Percentiles rank a stretch among this genome's conserved stretches.
These are phyloP conservation scores for Phyllosticta citrichinensis DNA, from an alignment of 2,329 filamentous ascomycete species.

Conservation along the genomic window DNA sequence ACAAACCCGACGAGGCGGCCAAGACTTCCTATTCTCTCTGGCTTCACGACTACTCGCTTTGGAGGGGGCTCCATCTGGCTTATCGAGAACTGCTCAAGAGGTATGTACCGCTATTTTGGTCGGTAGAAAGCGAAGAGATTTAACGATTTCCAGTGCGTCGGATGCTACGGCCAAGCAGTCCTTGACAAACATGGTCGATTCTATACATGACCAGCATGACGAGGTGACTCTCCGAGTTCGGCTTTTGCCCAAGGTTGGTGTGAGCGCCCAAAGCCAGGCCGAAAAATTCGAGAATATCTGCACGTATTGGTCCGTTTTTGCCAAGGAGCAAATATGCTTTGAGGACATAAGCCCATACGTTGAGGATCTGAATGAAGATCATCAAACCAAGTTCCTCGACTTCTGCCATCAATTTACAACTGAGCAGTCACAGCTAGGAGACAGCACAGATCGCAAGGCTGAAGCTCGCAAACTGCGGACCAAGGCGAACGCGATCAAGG, in stretches of 20 bases:
- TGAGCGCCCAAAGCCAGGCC: neutral
- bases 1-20: neutral
- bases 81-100: constrained; percentile 1
- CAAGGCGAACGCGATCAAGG: constrained; percentile 3
- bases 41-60: constrained; percentile 2
- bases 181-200: neutral
- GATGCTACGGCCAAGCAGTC: neutral
- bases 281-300: neutral
- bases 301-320: neutral
- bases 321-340: constrained; percentile 6
- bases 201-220: neutral
- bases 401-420: neutral
- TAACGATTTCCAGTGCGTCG: neutral
- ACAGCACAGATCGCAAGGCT: neutral
- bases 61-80: constrained; percentile 2
- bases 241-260: neutral
- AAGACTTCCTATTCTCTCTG: constrained; percentile 6
- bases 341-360: constrained; percentile 7
- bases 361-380: neutral
- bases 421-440: neutral
- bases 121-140: neutral
- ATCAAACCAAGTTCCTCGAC: constrained; percentile 2
- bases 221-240: constrained; percentile 2
- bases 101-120: neutral
- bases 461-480: neutral